These are phyloP conservation scores for Gymnopus androsaceus DNA, from an alignment of 1,284 basidiomycete genomes.

Conservation along the genomic window DNA sequence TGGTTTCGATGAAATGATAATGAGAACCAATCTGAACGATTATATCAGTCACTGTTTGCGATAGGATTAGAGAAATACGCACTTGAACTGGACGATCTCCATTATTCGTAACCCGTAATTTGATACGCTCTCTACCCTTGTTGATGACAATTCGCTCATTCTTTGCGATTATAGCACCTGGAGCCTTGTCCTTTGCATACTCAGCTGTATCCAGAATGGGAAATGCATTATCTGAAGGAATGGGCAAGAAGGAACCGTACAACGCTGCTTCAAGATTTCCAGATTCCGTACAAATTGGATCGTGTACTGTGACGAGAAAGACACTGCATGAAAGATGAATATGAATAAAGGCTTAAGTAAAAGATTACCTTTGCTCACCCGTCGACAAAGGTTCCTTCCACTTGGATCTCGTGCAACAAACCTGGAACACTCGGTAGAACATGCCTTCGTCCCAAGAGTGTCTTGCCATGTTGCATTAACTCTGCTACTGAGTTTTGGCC, in stretches of 20 bases:
- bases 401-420: slow-evolving; percentile 81
- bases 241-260: slow-evolving; percentile 90
- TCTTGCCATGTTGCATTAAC: slow-evolving; percentile 92
- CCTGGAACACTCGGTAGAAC: slow-evolving; percentile 79
- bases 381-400: slow-evolving; percentile 88
- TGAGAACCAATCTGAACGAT: slow-evolving; percentile 80
- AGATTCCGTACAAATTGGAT: slow-evolving; percentile 85
- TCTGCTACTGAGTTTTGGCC: slow-evolving; percentile 86
- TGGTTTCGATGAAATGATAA: slow-evolving; percentile 93
- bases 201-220: slow-evolving; percentile 50
- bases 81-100: slow-evolving; percentile 95
- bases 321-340: slow-evolving; percentile 68
- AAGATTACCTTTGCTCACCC: slow-evolving; percentile 48
- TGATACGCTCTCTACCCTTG: slow-evolving; percentile 66
- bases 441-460: slow-evolving; percentile 85
- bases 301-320: slow-evolving; percentile 93
- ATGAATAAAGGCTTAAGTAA: slow-evolving; percentile 1
- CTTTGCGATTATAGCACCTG: slow-evolving; percentile 75
- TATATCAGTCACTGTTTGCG: background rate
- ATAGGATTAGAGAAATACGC: slow-evolving; percentile 17
- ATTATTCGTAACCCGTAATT: slow-evolving; percentile 84
- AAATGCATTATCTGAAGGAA: slow-evolving; percentile 71
- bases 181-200: slow-evolving; percentile 56
- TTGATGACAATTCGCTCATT: slow-evolving; percentile 79
- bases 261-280: slow-evolving; percentile 83